These are phyloP conservation scores for Glaciozyma antarctica DNA, from an alignment of 768 basidiomycete species.

Conservation along the genomic window DNA sequence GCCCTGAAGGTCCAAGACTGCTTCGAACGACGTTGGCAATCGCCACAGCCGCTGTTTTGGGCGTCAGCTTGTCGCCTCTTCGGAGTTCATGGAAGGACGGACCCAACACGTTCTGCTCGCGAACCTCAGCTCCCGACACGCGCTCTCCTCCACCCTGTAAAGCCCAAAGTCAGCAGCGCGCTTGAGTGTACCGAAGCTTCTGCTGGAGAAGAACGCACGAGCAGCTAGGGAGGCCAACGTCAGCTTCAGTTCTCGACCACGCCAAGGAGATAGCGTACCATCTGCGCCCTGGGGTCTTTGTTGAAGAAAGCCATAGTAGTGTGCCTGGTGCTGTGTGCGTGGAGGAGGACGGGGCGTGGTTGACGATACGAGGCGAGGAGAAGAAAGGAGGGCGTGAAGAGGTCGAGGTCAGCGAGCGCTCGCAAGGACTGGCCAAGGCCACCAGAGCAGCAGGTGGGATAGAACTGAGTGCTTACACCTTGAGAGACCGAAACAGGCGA, in stretches of 20 bases:
- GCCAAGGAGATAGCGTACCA: constrained; percentile 11
- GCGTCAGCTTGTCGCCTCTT: too few species aligned
- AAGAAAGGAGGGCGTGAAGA: background rate
- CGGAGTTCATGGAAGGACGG: too few species aligned
- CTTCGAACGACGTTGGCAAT: constrained; percentile 98
- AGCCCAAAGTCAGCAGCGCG: background rate
- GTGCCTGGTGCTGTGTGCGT: background rate
- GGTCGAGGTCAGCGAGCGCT: background rate
- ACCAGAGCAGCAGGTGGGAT: too few species aligned
- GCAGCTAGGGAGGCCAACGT: constrained; percentile 7
- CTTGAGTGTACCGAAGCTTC: background rate
- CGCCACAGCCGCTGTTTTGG: constrained; percentile 66
- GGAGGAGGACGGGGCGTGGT: background rate
- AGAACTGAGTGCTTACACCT: too few species aligned
- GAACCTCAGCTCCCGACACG: constrained; percentile 27
- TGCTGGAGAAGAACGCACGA: background rate
- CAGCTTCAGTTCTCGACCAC: constrained; percentile 24
- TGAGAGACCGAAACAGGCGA: too few species aligned
- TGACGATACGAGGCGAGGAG: background rate
- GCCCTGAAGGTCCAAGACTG: constrained; percentile 84
- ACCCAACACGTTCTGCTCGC: constrained; percentile 49
- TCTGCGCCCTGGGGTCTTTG: constrained; percentile 18
- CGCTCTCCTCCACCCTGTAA: constrained; percentile 25
- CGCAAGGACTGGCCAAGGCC: too few species aligned
- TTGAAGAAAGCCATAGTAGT: constrained; percentile 10